Base-by-base conservation (phyloP, 805 yeast genomes). In the Kuraishia piskuri region DNA sequence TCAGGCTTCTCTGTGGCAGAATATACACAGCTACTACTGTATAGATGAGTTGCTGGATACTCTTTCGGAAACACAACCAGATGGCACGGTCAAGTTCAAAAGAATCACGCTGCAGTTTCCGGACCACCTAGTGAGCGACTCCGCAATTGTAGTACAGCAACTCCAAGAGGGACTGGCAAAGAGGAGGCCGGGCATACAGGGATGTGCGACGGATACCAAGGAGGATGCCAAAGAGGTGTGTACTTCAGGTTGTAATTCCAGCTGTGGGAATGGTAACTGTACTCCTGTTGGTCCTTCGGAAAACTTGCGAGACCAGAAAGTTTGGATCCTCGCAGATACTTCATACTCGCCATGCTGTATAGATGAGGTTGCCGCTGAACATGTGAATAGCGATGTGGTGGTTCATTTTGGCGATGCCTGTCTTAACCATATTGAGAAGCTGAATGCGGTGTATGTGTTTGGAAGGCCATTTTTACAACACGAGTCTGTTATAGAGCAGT, bases 401-500 rank as follows among this genome's bases (percentile, higher is more conserved):
- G 82, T 91, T 1, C 99, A 94, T 68, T 89, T 91, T 68, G 99
- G 99, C 2, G 96, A 90, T 64, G 92, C 98, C 0, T 94, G 99
- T 67, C 68, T 94, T 63, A 90, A 86, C 59, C 86, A 90, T 0
- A 83, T 89, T 5, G 82, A 80, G 48, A 80, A 80, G 48, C 64
- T 89, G n/a, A 83, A 87, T 0, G 88, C 90, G 0, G 81, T 84
- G 0, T 92, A 89, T 63, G 85, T 89, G 0, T 83, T 91, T 66
- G 96, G 96, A 1, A 76, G 72, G 55, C 88, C 91, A 1, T 66
- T 66, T 9, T 57, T 88, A 22, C 79, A 87, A 54, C 14, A 73
- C 1, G 73, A 68, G 0, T 45, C 50, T 0, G 59, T 83, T 0
- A 60, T 73, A 0, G 60, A 59, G 0, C 63, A 68, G 23, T 80